These are phyloP conservation scores for rapeseed (Brassica napus) DNA, from an alignment of 345 rosid genomes.

Conservation along the genomic window DNA sequence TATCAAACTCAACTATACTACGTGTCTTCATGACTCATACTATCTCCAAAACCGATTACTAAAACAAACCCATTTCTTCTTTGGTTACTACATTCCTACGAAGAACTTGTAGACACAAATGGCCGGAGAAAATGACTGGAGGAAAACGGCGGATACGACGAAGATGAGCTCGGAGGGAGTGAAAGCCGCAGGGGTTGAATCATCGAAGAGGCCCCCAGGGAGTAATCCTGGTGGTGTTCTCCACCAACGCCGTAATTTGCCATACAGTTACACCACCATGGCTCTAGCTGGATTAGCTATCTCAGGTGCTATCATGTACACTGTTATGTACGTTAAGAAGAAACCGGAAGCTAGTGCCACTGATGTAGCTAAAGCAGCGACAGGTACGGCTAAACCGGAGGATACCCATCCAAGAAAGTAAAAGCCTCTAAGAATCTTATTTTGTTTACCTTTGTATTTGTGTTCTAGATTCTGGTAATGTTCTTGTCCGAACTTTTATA, in stretches of 20 bases:
- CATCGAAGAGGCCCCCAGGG: conserved; percentile 66
- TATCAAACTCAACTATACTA: conserved; percentile 21
- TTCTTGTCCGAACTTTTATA: not conserved
- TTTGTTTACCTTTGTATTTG: not conserved
- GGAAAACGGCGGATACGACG: conserved; percentile 60
- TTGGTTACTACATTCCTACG: not conserved
- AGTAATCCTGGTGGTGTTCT: conserved; percentile 53
- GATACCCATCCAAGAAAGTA: conserved; percentile 57
- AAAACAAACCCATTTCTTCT: not conserved
- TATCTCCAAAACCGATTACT: not conserved
- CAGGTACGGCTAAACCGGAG: conserved; percentile 46
- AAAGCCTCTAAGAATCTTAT: not conserved
- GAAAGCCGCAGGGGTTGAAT: conserved; percentile 56
- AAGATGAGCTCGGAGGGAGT: conserved; percentile 63
- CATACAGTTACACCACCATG: conserved; percentile 55
- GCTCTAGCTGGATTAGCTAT: conserved; percentile 55
- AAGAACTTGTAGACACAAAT: not conserved
- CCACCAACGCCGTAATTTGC: conserved; percentile 68
- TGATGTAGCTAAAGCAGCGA: conserved; percentile 54
- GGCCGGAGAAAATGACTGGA: conserved; percentile 58
- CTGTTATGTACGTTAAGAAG: conserved; percentile 51
- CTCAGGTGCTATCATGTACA: conserved; percentile 51
- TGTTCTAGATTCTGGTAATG: not conserved
- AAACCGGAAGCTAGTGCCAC: conserved; percentile 58
- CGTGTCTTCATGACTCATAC: conserved; percentile 29